Base-by-base conservation (phyloP, 1,139 yeast species). In the Meyerozyma athensensis region DNA sequence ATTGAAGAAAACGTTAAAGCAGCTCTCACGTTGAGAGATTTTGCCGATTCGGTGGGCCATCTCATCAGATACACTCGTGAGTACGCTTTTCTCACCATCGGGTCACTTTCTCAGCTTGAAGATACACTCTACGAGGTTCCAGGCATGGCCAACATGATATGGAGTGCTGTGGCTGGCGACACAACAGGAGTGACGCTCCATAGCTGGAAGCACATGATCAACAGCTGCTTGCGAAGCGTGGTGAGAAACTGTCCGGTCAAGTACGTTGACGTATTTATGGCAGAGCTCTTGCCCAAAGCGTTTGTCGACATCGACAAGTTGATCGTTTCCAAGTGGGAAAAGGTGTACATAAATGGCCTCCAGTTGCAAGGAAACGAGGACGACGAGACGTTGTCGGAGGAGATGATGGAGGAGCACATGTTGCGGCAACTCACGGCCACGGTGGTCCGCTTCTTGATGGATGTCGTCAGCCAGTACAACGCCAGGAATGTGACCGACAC, bases 21-120 rank as follows among this genome's bases (percentile, higher is more conserved):
- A 0, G 87, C 95, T 65, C 85, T 85, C 46, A 89, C 97, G 0
- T 65, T 92, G 42, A 73, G 97, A 47, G 98, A 94, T 62, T 92
- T 94, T 67, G 97, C 98, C 1, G 98, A 94, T 58, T 85, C 96
- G 4, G 95, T 92, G n/a, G 98, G 98, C 12, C 97, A 92, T 58
- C 85, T 89, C 51, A 82, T 94, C 14, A 74, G 98, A 52, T 92
- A 94, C 56, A 92, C 98, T 0, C 77, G 98, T 50, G 98, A 94
- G 60, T 94, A 94, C 58, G 96, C 97, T 4, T 86, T 89, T 53
- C 65, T 90, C 46, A 86, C 97, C 1, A 74, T 94, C 32, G 94
- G 96, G 7, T 86, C 96, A 1, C 83, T 92, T 40, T 80, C 96
- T 1, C 95, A 87, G 49, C 69, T 94, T 40, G 97, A 92, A 42